Conservation (phyloP, 805 yeast genomes). For the Wickerhamomyces chaumierensis region DNA sequence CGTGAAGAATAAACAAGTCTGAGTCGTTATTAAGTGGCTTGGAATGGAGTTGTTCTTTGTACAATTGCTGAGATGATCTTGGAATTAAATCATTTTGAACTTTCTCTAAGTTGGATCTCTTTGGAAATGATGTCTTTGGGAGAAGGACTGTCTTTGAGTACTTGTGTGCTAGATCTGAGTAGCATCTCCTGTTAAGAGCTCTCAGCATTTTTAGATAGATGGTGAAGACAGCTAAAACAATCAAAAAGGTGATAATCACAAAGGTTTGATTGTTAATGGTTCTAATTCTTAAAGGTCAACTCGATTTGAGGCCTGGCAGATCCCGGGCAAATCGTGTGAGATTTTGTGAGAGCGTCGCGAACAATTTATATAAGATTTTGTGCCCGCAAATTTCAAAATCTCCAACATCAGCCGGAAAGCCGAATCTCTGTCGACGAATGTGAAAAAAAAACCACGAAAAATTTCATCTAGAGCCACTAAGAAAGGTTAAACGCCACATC, state of each 20-base stretch:
- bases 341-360: too few species aligned
- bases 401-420: too few species aligned
- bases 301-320: too few species aligned
- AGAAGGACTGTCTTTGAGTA: constrained; percentile 25
- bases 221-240: too few species aligned
- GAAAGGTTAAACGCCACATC: too few species aligned
- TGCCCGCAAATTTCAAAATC: too few species aligned
- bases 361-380: too few species aligned
- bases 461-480: too few species aligned
- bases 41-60: constrained; percentile 44
- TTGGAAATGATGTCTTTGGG: constrained; percentile 62
- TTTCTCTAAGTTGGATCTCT: constrained; percentile 38
- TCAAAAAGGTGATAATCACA: too few species aligned
- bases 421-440: constrained; percentile 1
- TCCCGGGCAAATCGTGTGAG: too few species aligned
- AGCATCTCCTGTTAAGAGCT: not conserved
- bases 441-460: constrained; percentile 3
- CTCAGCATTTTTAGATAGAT: not conserved
- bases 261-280: too few species aligned
- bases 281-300: too few species aligned
- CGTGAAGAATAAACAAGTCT: constrained; percentile 63
- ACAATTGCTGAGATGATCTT: constrained; percentile 46
- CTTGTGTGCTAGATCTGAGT: constrained; percentile 13
- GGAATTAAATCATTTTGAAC: constrained; percentile 34
- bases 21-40: constrained; percentile 18